A percentile compares a stretch with the other conserved stretches of the same genome.
These are phyloP conservation scores for Eragrostis nindensis DNA, from an alignment of 176 grass and related monocot species.

Conservation along the genomic window DNA sequence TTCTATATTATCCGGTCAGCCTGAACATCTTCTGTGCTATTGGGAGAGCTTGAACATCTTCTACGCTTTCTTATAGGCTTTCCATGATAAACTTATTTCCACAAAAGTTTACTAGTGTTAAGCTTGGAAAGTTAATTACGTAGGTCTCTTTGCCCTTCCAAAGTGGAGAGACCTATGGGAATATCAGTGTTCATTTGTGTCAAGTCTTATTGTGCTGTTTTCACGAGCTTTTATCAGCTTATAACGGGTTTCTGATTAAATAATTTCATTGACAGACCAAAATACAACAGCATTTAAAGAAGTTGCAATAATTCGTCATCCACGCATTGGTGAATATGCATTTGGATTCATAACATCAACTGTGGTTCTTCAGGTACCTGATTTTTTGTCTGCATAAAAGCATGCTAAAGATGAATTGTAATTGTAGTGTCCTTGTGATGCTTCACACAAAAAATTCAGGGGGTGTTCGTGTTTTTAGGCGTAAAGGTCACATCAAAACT, in stretches of 20 bases:
- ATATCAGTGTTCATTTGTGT: not conserved
- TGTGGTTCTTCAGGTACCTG: conserved; percentile 86
- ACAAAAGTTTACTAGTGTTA: not conserved
- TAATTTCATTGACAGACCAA: conserved; percentile 76
- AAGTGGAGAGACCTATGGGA: not conserved
- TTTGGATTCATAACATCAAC: conserved; percentile 99
- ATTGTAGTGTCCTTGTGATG: not conserved
- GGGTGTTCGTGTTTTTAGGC: too few species aligned
- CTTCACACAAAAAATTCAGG: not conserved
- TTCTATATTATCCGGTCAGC: not conserved
- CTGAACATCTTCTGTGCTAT: too few species aligned
- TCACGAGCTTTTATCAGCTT: not conserved
- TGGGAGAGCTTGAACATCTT: not conserved
- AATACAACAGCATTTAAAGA: conserved; percentile 99
- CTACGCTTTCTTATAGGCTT: not conserved
- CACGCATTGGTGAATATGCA: conserved; percentile 94
- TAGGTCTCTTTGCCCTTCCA: not conserved
- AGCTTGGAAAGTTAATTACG: not conserved
- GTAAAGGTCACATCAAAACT: too few species aligned
- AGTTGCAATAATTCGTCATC: conserved; percentile 99
- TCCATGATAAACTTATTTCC: not conserved
- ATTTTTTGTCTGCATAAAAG: conserved; percentile 22
- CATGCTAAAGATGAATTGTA: not conserved
- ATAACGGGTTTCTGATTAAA: conserved; percentile 15
- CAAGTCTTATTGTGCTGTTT: not conserved